Base-by-base conservation (phyloP, 1,139 yeast species). In the Cylindricascospora bacillispora region DNA sequence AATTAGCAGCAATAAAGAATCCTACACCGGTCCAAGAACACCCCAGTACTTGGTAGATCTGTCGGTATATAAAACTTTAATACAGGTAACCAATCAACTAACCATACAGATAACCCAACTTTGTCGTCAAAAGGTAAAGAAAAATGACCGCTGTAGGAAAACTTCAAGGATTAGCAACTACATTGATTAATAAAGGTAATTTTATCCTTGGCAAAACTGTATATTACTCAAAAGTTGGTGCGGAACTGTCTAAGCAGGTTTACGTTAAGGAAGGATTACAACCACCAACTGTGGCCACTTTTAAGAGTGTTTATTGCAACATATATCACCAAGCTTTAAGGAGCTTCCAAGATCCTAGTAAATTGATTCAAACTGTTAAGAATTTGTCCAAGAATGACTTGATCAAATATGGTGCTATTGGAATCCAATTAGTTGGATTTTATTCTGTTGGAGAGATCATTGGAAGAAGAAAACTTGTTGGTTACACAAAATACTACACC, bases 391-490 rank as follows among this genome's bases (percentile, higher is more conserved):
- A 70, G 60, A 74, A 70, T 43, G 67, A 66, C 49, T 67, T 66
- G 41, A 61, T 73, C 49, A 75, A 72, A 62, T 82, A 70, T 54
- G 78, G 79, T 46, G 76, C 86, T 33, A 75, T 73, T 58, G 75
- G 77, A 45, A 64, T 85, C 45, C 98, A 89, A 62, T 63, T 89
- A 39, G 66, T 82, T 44, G 99, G 95, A 40, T 71, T 85, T 59
- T 89, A 85, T 62, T 76, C 95, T 18, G 67, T 89, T 31, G 99
- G 99, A 55, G 98, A 89, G 69, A 75, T 86, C 46, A 70, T 89
- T 53, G 99, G 99, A 53, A 85, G 98, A 71, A 81, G 98, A 70
- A 67, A 78, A 54, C 49, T 85, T 39, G 77, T 82, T 52, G 95
- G 95, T 45, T 85, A 85, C 70, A 47, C 34, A 21, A 38, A 41